Evolutionary conservation across 2,329 filamentous ascomycete genomes (phyloP), one percentile per base, ranked within the genome.

Genomic region (Verticillium alfalfae): DNA sequence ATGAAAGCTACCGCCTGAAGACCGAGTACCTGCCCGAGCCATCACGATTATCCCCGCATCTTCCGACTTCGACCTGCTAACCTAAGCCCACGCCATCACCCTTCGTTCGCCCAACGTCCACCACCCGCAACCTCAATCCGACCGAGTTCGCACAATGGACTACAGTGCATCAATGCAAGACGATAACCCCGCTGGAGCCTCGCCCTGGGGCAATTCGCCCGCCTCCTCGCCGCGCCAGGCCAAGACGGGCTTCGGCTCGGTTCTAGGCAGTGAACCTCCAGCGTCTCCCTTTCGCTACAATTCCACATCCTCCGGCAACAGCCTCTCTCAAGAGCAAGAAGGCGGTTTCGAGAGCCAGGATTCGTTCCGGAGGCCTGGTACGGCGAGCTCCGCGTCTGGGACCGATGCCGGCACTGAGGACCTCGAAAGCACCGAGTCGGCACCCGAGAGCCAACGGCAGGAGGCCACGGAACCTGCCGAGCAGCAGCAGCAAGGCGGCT

Each of bases 181-280:
- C 67, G 84, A 86, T 56, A 79, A 85, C 66, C 77, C 81, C 18
- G 76, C 74, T 56, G 82, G 78, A 62, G 78, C 76, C 63, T 85
- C 83, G 37, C 84, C 84, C 2, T 86, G 84, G 84, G 83, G 81
- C 15, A 80, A 77, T 62, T 83, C 82, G 37, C 84, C 84, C 5
- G 75, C 75, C 31, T 75, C 79, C 16, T 83, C 83, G 22, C 82
- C 84, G 36, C 75, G 76, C 62, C 78, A 77, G 66, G 77, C 78
- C 65, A 75, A 77, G 54, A 71, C 77, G 31, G 72, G 70, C 64
- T 84, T 84, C 67, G 73, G 72, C 64, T 67, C 74, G 61, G 64
- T 65, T 31, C 66, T 79, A 66, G 72, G 72, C 57, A 73, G 70
- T 65, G 78, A 81, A 15, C 69, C 74, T 49, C 72, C 78, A 1